Conservation (phyloP, 106 monocot genomes). For the Apostasia shenzhenica region DNA sequence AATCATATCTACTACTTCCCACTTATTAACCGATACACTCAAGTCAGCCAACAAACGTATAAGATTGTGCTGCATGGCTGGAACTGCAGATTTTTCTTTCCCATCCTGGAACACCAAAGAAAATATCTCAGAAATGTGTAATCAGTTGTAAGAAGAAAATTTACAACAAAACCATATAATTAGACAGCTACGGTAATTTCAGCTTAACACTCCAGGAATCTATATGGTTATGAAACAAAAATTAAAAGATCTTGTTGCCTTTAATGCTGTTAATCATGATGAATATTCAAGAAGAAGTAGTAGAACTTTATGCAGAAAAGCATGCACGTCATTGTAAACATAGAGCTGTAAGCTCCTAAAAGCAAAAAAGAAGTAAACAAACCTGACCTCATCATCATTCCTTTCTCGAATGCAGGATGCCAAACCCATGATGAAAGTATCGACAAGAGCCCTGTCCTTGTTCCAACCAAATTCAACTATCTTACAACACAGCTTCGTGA, state of each 20-base stretch:
- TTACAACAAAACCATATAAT: conserved; percentile 6
- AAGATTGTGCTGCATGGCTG: conserved; percentile 72
- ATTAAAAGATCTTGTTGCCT: background rate
- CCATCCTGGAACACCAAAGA: conserved; percentile 58
- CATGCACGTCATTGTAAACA: background rate
- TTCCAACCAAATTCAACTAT: conserved; percentile 99
- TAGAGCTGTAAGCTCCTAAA: background rate
- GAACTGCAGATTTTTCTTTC: conserved; percentile 59
- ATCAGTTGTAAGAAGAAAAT: background rate
- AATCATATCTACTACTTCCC: conserved; percentile 98
- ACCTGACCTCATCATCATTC: conserved; percentile 89
- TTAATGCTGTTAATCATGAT: background rate
- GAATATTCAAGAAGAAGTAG: background rate
- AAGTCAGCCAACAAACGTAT: conserved; percentile 80
- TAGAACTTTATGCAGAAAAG: background rate
- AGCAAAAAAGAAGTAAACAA: conserved; percentile 7
- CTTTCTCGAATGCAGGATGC: conserved; percentile 89
- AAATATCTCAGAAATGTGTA: background rate
- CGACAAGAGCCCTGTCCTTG: conserved; percentile 90
- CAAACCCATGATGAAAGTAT: conserved; percentile 97
- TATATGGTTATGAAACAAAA: background rate
- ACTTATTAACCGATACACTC: conserved; percentile 79
- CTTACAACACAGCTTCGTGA: conserved; percentile 84
- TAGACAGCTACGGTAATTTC: background rate
- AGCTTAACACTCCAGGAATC: no score